Conservation (phyloP, 441 rosid genomes). For the Eutrema salsugineum region DNA sequence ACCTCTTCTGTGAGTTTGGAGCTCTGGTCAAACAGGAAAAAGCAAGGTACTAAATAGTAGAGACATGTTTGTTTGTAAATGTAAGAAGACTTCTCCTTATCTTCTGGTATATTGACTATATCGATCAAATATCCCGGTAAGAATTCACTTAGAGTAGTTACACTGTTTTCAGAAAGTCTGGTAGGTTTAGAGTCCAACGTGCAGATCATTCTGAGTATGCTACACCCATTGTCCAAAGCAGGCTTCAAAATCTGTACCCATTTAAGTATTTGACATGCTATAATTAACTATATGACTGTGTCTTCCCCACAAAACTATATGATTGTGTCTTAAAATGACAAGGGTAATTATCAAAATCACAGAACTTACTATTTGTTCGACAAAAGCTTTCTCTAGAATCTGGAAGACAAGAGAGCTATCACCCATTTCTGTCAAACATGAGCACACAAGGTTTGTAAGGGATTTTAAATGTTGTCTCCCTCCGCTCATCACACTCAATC, state of each 20-base stretch:
- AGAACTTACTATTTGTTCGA: slow-evolving; percentile 67
- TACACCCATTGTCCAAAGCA: slow-evolving; percentile 62
- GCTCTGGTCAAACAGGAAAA: slow-evolving; percentile 65
- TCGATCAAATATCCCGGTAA: slow-evolving; percentile 60
- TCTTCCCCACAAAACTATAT: background rate
- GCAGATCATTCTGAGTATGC: slow-evolving; percentile 66
- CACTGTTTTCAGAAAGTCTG: slow-evolving; percentile 57
- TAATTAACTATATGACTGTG: no score
- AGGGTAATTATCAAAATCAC: slow-evolving; percentile 27
- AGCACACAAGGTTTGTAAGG: slow-evolving; percentile 46
- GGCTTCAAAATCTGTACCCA: slow-evolving; percentile 50
- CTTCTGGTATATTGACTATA: slow-evolving; percentile 50
- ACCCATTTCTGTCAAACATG: slow-evolving; percentile 62
- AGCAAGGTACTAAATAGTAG: slow-evolving; percentile 63
- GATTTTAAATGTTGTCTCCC: slow-evolving; percentile 44
- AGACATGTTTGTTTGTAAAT: slow-evolving; percentile 25
- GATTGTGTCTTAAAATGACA: slow-evolving; percentile 24
- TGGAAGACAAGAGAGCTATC: slow-evolving; percentile 55
- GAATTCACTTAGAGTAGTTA: slow-evolving; percentile 45
- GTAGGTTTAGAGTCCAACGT: slow-evolving; percentile 71
- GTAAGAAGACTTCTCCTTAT: slow-evolving; percentile 30
- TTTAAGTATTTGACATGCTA: background rate
- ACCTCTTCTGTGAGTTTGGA: slow-evolving; percentile 43
- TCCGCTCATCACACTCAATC: slow-evolving; percentile 25
- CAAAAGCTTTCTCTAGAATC: slow-evolving; percentile 50